Conservation (phyloP, 2,329 filamentous ascomycete species). For the Colletotrichum eremochloae region DNA sequence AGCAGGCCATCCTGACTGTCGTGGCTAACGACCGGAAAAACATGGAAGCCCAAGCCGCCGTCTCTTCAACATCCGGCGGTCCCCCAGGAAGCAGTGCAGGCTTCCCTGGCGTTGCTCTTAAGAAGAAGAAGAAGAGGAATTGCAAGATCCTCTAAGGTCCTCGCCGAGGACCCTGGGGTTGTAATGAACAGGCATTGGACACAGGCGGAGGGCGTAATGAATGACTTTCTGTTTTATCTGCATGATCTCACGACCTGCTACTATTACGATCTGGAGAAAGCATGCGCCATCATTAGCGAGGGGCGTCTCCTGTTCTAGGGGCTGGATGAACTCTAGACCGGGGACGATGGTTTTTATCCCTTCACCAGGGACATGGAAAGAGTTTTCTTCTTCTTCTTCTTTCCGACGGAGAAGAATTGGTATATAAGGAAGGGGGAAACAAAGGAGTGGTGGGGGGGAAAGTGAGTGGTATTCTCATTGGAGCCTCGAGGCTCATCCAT, state of each 20-base stretch:
- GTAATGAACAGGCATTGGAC: slow-evolving; percentile 32
- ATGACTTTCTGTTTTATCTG: slow-evolving; percentile 44
- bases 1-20: slow-evolving; percentile 89
- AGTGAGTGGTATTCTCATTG: slow-evolving; percentile 29
- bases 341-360: slow-evolving; percentile 28
- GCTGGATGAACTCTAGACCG: slow-evolving; percentile 41
- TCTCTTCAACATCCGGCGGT: slow-evolving; percentile 52
- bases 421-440: slow-evolving; percentile 29
- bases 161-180: slow-evolving; percentile 28
- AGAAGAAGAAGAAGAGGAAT: slow-evolving; percentile 86
- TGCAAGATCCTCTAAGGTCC: slow-evolving; percentile 79
- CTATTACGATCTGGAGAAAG: slow-evolving; percentile 44
- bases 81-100: slow-evolving; percentile 50
- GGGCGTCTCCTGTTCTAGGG: slow-evolving; percentile 40
- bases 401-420: slow-evolving; percentile 22
- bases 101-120: slow-evolving; percentile 64
- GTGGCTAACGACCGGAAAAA: slow-evolving; percentile 83
- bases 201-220: slow-evolving; percentile 43
- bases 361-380: slow-evolving; percentile 27
- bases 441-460: slow-evolving; percentile 9
- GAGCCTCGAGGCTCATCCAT: slow-evolving; percentile 38
- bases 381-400: slow-evolving; percentile 17
- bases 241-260: slow-evolving; percentile 52
- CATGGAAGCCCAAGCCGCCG: slow-evolving; percentile 63
- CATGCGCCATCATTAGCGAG: slow-evolving; percentile 42